Base-by-base conservation (phyloP, 140 eudicot genomes). In the Ambrosia hybrid region DNA sequence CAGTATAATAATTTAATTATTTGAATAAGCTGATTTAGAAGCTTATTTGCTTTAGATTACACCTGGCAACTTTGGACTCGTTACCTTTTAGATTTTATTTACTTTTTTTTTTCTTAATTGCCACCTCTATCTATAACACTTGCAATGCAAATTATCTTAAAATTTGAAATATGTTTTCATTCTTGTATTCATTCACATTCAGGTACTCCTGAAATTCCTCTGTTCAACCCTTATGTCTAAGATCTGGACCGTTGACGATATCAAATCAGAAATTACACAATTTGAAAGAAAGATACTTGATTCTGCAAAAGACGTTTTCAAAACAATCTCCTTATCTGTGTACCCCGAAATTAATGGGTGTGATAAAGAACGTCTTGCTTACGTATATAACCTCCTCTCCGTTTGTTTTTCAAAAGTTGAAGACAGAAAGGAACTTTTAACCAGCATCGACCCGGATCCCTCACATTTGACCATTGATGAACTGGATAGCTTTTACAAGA, bases 131-230 rank as follows among this genome's bases (percentile, higher is more conserved):
- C 8, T 21, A 21, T 45, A n/a, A 43, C 41, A 36, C 74, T 33
- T 57, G 16, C 34, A 21, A 49, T 51, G 56, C 70, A 48, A 61
- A 41, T 21, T 51, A 37, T 62, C 21, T 16, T n/a, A 49, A 9
- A 0, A 61, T 21, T 34, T 51, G 0, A 48, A 68, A 67, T 30
- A 8, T 38, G 51, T 63, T 55, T 17, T 14, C 70, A 26, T 49
- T 67, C 36, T 65, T 14, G 46, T 58, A 57, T 59, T 59, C 60
- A 49, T 77, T 80, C 43, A 26, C 45, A 67, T 76, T 75, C 86
- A 95, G 99, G 97, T 95, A 57, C 73, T 95, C 71, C 81, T 91
- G 72, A 78, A 80, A 73, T 95, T 77, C 78, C 84, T 95, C 68
- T 73, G 78, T 59, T 80, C 90, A 61, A 77, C 89, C 73, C 87